Percentiles rank a stretch among this genome's conserved stretches.
Evolutionary conservation across 306 rosid species (phyloP).

Genomic region (Cucurbita ficifolia): DNA sequence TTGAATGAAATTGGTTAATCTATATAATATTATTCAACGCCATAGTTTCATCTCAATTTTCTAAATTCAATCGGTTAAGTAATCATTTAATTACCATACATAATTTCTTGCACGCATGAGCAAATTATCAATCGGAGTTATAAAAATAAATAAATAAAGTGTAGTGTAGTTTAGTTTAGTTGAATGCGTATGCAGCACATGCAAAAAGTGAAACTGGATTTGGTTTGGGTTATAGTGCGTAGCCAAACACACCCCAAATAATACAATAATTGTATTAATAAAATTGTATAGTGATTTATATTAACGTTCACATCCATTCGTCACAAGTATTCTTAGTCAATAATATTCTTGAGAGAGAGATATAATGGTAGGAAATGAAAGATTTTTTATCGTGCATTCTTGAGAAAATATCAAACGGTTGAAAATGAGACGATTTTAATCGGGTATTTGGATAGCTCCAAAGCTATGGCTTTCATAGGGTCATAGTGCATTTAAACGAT

Average conservation of each 20-base stretch:
- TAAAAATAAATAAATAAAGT: neutral
- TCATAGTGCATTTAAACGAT: neutral
- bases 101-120: neutral
- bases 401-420: neutral
- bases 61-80: neutral
- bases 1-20: neutral
- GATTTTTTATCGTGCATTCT: too few relatives aligned
- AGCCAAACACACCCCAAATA: neutral
- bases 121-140: neutral
- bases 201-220: neutral
- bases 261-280: too few relatives aligned
- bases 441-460: neutral
- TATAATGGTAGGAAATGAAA: too few relatives aligned
- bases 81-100: neutral
- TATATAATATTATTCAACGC: neutral
- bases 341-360: neutral
- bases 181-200: neutral
- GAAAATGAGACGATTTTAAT: neutral
- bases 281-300: neutral
- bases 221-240: neutral
- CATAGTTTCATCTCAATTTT: neutral
- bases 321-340: neutral
- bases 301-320: neutral
- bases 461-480: neutral
- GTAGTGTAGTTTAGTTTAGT: neutral